Evolutionary conservation across 768 basidiomycete genomes (phyloP), one percentile per base, ranked within the genome.

Genomic region (Naematelia aurantialba): DNA sequence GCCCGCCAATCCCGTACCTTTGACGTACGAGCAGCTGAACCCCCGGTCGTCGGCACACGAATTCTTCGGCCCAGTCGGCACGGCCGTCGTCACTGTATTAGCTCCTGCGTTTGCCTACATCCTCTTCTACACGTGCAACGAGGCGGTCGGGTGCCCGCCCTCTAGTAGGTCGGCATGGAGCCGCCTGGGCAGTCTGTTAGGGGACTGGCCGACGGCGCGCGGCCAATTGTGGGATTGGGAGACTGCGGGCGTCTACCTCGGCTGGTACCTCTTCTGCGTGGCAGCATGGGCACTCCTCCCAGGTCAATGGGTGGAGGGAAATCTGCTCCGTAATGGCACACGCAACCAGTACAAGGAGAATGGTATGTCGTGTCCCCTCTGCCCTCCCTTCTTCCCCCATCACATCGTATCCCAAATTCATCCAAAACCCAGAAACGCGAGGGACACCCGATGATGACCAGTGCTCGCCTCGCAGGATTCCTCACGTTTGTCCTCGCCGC

Each of bases 261-360:
- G 77, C 0, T 99, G 94, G 93, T 97, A 96, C 77, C 79, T 83
- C n/a, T 98, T 87, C 76, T 87, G 85, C 64, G 83, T 97, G 49
- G 78, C 84, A 1, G 82, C 89, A 2, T 97, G 93, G 92, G 81
- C 79, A 3, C 68, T 91, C 50, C 79, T 98, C 12, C 96, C 85
- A 17, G 85, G 84, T 3, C 86, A 89, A 59, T 81, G 81, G 79
- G 80, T 91, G 4, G 80, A 87, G 48, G 91, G 91, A 22, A 83
- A 80, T 24, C 79, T 80, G 5, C 76, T 94, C 67, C 82, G 96
- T 47, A 86, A 85, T 44, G 93, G 93, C 0, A 81, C 80, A 55
- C 86, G 82, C 70, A 86, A 88, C 74, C 78, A 82, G 60, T 99
- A 99, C 82, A 97, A 89, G 80, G 91, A 96, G 60, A 98, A 99